Conservation (phyloP, 768 basidiomycete species). For the Kwoniella heveanensis region DNA sequence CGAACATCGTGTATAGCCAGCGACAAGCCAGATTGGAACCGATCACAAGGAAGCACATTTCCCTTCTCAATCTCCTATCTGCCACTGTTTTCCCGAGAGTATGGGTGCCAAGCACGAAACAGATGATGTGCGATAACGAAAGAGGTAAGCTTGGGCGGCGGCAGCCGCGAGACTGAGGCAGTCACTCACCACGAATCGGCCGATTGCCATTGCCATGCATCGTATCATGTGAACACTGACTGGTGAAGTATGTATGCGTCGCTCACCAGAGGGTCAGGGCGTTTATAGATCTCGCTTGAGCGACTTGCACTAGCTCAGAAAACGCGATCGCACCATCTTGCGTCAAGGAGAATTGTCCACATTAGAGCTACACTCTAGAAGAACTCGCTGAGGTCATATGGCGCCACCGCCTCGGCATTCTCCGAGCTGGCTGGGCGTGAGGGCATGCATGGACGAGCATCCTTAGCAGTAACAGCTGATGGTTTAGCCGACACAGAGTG, state of each 20-base stretch:
- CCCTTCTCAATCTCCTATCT: background rate
- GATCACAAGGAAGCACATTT: no score
- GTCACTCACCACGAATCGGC: no score
- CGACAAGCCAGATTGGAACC: background rate
- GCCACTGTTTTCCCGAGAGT: background rate
- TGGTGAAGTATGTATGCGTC: no score
- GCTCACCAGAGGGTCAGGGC: no score
- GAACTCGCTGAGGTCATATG: background rate
- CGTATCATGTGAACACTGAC: no score
- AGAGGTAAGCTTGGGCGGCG: background rate
- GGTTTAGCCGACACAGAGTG: no score
- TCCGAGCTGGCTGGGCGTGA: background rate
- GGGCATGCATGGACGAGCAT: no score
- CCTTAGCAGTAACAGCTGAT: no score
- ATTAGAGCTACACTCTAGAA: background rate
- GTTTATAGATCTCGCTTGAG: background rate
- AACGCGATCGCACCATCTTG: background rate
- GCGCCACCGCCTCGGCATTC: background rate
- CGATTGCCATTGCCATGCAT: no score
- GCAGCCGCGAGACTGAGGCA: background rate
- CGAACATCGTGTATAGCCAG: no score
- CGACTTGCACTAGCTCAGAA: background rate
- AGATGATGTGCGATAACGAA: background rate
- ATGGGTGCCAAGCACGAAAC: background rate
- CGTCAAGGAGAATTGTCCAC: background rate